A percentile compares a stretch with the other conserved stretches of the same genome.
Conservation (phyloP, 2,329 filamentous ascomycete genomes). For the Magnaporthales sp. region DNA sequence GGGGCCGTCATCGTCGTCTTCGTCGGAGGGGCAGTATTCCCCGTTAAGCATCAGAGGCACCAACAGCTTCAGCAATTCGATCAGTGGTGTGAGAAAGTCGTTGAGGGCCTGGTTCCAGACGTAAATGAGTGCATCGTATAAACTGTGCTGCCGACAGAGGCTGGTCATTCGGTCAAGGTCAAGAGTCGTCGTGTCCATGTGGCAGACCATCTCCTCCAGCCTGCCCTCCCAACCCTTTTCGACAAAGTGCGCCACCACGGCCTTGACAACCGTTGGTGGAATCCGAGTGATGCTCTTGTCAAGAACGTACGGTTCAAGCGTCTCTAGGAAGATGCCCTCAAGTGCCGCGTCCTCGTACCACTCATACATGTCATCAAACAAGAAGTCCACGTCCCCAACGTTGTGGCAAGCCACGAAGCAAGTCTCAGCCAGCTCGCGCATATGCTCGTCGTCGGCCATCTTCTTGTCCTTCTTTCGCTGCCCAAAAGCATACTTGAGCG, state of each 20-base stretch:
- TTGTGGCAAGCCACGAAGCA: constrained; percentile 78
- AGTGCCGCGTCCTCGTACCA: constrained; percentile 74
- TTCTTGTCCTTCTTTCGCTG: constrained; percentile 45
- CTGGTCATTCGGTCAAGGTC: constrained; percentile 90
- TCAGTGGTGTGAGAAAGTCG: constrained; percentile 86
- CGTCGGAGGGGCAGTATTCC: constrained; percentile 29
- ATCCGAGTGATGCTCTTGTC: constrained; percentile 65
- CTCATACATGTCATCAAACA: constrained; percentile 87
- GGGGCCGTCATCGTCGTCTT: constrained; percentile 45
- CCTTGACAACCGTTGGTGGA: constrained; percentile 78
- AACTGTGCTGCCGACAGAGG: constrained; percentile 80
- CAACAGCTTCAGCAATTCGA: constrained; percentile 69
- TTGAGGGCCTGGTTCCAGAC: constrained; percentile 88
- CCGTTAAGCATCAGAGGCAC: constrained; percentile 48
- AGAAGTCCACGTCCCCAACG: constrained; percentile 69
- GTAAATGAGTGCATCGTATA: constrained; percentile 94
- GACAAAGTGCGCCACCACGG: constrained; percentile 75
- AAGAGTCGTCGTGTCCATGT: constrained; percentile 81
- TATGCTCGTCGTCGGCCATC: constrained; percentile 43
- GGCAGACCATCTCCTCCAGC: constrained; percentile 89
- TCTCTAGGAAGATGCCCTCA: constrained; percentile 74
- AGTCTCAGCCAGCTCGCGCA: constrained; percentile 71
- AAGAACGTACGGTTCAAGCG: constrained; percentile 79
- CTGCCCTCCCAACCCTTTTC: constrained; percentile 64
- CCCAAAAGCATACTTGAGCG: constrained; percentile 79